Evolutionary conservation across 2,329 filamentous ascomycete genomes (phyloP).

Genomic region (Nectriaceae sp.): DNA sequence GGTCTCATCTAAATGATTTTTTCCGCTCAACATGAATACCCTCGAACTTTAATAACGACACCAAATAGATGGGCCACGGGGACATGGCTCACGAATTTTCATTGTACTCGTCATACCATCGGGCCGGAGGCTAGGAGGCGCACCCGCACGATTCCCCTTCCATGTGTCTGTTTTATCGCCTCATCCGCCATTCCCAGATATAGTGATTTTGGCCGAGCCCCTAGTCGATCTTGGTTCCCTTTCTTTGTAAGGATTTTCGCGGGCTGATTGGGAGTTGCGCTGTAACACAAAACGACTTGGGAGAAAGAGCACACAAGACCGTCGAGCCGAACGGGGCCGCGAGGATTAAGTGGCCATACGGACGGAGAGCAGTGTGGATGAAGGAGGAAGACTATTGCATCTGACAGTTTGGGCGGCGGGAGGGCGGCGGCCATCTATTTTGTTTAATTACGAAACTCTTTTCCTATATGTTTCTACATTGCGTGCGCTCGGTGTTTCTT

Average conservation of each 20-base stretch:
- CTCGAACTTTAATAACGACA: slow-evolving; percentile 45
- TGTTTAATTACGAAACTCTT: slow-evolving; percentile 53
- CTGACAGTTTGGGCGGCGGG: slow-evolving; percentile 32
- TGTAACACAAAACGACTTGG: slow-evolving; percentile 34
- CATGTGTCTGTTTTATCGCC: slow-evolving; percentile 18
- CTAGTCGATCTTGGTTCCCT: slow-evolving; percentile 30
- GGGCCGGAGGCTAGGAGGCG: slow-evolving; percentile 22
- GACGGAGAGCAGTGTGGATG: slow-evolving; percentile 18
- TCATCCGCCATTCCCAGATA: slow-evolving; percentile 18
- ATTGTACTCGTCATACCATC: slow-evolving; percentile 34
- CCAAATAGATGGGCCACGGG: slow-evolving; percentile 38
- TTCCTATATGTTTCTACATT: slow-evolving; percentile 27
- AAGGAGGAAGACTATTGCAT: slow-evolving; percentile 32
- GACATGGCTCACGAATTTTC: slow-evolving; percentile 41
- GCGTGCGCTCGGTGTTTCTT: slow-evolving; percentile 10
- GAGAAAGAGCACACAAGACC: slow-evolving; percentile 24
- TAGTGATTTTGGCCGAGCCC: slow-evolving; percentile 30
- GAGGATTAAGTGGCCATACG: slow-evolving; percentile 10
- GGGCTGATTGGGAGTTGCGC: slow-evolving; percentile 32
- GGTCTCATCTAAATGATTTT: slow-evolving; percentile 79
- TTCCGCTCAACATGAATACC: slow-evolving; percentile 45
- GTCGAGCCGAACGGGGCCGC: slow-evolving; percentile 13
- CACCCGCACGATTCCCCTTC: slow-evolving; percentile 19
- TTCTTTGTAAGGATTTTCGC: slow-evolving; percentile 33
- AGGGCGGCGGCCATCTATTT: slow-evolving; percentile 49